phyloP scores from a whole-genome alignment of 2,329 filamentous ascomycete species.

The Fusarium xylarioides region DNA sequence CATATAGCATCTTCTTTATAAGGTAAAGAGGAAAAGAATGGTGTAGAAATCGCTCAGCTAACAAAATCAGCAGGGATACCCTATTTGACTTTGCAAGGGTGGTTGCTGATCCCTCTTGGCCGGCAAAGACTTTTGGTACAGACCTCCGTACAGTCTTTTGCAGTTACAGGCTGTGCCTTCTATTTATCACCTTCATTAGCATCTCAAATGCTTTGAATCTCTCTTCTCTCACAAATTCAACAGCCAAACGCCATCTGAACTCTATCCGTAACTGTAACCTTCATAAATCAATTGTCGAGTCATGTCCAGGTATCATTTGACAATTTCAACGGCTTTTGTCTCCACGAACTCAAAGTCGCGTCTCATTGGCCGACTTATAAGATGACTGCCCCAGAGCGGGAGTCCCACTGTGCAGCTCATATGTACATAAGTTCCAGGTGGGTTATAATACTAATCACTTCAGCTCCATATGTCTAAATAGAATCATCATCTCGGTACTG shows the following conservation, averaged over 20 bases:
- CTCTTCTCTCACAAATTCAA: neutral
- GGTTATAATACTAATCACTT: neutral
- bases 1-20: too few species aligned
- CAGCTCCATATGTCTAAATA: neutral
- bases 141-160: neutral
- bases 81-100: too few species aligned
- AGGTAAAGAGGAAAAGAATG: too few species aligned
- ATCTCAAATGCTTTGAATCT: neutral
- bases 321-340: conserved; percentile 1
- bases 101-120: too few species aligned
- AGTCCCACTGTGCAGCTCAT: conserved; percentile 28
- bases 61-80: too few species aligned
- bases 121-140: too few species aligned
- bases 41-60: too few species aligned
- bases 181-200: neutral
- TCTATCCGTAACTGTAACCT: neutral
- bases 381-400: conserved; percentile 20
- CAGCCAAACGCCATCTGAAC: neutral
- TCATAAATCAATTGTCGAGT: neutral
- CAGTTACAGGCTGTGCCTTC: neutral
- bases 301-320: neutral
- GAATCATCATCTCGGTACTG: neutral
- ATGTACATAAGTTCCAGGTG: neutral
- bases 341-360: neutral
- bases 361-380: conserved; percentile 17